Percentiles rank a stretch among this genome's conserved stretches.
phyloP scores from a whole-genome alignment of 139 green algal genomes.

The Bryopsis sp. region DNA sequence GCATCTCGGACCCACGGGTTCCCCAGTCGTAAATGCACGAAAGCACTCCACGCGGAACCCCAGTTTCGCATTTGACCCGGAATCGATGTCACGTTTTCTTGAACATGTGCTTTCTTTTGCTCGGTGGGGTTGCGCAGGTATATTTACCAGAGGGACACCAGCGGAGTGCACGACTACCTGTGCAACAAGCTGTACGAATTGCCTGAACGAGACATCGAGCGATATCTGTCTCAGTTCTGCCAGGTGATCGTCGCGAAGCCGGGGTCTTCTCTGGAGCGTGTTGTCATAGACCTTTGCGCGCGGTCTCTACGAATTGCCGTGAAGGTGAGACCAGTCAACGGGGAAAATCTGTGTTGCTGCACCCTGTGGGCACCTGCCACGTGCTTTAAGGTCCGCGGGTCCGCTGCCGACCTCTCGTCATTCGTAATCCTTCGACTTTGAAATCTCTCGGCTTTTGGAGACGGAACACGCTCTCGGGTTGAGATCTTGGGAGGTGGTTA shows the following conservation, averaged over 20 bases:
- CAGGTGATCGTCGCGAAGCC: slow-evolving; percentile 58
- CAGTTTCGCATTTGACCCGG: background rate
- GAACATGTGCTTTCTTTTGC: background rate
- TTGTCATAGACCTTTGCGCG: slow-evolving; percentile 69
- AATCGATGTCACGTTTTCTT: no score
- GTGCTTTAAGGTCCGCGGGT: no score
- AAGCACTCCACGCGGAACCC: background rate
- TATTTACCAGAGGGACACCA: slow-evolving; percentile 58
- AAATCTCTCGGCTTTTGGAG: no score
- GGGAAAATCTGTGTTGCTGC: no score
- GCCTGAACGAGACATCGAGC: slow-evolving; percentile 59
- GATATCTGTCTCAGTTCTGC: slow-evolving; percentile 79
- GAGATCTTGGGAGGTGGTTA: no score
- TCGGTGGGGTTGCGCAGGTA: slow-evolving; percentile 55
- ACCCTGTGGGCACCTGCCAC: no score
- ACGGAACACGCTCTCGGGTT: no score
- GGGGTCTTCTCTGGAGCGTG: slow-evolving; percentile 52
- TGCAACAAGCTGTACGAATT: slow-evolving; percentile 79
- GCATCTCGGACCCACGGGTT: background rate
- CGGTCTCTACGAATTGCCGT: slow-evolving; percentile 71
- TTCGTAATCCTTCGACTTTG: no score
- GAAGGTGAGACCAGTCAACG: slow-evolving; percentile 58
- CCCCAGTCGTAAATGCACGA: no score
- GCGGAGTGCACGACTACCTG: slow-evolving; percentile 78
- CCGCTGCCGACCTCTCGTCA: no score